Percentiles rank a stretch among this genome's conserved stretches.
Evolutionary conservation across 1,139 yeast species (phyloP).

Genomic region (Candida sp.): DNA sequence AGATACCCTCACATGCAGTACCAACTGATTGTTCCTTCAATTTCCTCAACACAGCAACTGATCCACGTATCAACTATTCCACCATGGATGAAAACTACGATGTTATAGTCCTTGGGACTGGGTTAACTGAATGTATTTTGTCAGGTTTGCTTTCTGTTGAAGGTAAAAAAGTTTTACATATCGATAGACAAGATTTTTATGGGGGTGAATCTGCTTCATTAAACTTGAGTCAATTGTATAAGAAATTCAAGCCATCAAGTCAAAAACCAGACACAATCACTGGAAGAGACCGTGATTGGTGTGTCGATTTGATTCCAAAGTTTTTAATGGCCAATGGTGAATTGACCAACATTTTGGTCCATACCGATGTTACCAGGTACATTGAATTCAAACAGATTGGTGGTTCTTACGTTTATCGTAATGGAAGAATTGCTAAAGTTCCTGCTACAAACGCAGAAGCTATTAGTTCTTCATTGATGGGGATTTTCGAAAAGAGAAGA

Average conservation of each 20-base stretch:
- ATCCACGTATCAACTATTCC: background rate
- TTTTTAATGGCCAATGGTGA: constrained; percentile 98
- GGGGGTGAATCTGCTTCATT: constrained; percentile 81
- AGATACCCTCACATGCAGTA: too few relatives aligned
- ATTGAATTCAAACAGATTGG: constrained; percentile 95
- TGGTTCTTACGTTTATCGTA: constrained; percentile 91
- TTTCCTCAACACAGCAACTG: too few relatives aligned
- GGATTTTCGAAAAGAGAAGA: constrained; percentile 93
- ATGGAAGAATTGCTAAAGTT: constrained; percentile 90
- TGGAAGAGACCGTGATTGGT: constrained; percentile 98
- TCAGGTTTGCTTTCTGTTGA: constrained; percentile 94
- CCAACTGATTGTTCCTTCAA: too few relatives aligned
- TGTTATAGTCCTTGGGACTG: constrained; percentile 60
- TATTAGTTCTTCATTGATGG: constrained; percentile 87
- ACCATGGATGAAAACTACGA: constrained; percentile 95
- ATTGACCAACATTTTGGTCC: constrained; percentile 89
- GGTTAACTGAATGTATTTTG: constrained; percentile 93
- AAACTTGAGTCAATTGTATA: constrained; percentile 59
- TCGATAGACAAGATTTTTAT: constrained; percentile 94
- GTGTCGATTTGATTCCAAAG: constrained; percentile 95
- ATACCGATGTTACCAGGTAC: constrained; percentile 93
- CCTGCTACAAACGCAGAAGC: constrained; percentile 95
- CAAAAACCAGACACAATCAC: constrained; percentile 68
- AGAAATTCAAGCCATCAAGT: constrained; percentile 65
- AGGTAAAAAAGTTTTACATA: constrained; percentile 86